Base-by-base conservation (phyloP, 441 rosid genomes). In the Arabidopsis hybrid region DNA sequence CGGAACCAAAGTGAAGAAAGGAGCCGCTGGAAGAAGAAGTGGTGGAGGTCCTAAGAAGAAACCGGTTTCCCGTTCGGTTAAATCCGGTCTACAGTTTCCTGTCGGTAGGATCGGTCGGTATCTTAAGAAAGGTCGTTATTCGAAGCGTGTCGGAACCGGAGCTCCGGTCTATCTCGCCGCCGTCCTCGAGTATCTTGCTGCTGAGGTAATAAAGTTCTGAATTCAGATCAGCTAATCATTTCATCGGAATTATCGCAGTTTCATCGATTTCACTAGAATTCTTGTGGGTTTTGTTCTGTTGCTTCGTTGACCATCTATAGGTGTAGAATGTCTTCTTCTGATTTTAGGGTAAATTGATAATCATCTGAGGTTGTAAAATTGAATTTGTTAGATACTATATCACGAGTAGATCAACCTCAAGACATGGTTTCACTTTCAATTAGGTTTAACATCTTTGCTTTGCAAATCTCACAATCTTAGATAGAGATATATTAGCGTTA, bases 101-200 rank as follows among this genome's bases (percentile, higher is more conserved):
- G 81, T 78, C 56, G 78, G 81, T 38, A 73, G 81, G 5, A 78
- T 68, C 72, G 81, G 75, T 21, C 78, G 78, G 12, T 78, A 78
- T 65, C 74, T 73, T 0, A 78, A 72, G 60, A 72, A 72, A 61
- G 81, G 81, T 51, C 76, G 81, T n/a, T 72, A 78, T 31, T 72
- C 77, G 0, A 60, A 72, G n/a, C 72, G 77, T 52, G 69, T 72
- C 32, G 94, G 94, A 9, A 73, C 84, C 42, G 96, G 94, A 4
- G 96, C 96, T 67, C 97, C 92, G 5, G 87, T 92, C 16, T 90
- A 90, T 57, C 86, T 92, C 31, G 97, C 96, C 18, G 94, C 92
- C 83, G 81, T 78, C 0, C 74, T 78, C 6, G 81, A 78, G 53
- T 78, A 72, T 40, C 81, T 72, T 29, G 77, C 77, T 0, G 81